These are phyloP conservation scores for Hawksworthiomyces lignivorus DNA, from an alignment of 2,329 filamentous ascomycete genomes.

Conservation along the genomic window DNA sequence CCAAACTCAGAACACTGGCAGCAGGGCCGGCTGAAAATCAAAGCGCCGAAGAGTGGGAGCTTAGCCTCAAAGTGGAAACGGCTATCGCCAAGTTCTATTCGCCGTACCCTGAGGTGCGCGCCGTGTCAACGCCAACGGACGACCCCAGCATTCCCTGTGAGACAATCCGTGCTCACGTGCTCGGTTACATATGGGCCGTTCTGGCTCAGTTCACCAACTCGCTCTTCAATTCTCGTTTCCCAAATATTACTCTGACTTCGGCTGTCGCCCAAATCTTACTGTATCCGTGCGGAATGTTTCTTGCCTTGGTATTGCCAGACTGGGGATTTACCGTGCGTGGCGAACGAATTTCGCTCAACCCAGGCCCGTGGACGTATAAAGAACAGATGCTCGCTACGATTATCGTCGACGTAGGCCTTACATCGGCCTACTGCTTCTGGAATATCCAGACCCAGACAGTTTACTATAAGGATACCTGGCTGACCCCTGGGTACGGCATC, in stretches of 20 bases:
- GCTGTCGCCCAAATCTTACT: slow-evolving; percentile 50
- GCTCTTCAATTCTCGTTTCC: slow-evolving; percentile 50
- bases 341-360: slow-evolving; percentile 42
- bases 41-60: slow-evolving; percentile 38
- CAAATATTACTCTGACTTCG: slow-evolving; percentile 45
- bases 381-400: slow-evolving; percentile 53
- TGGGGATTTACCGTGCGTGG: slow-evolving; percentile 41
- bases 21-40: slow-evolving; percentile 36
- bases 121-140: slow-evolving; percentile 50
- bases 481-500: slow-evolving; percentile 41
- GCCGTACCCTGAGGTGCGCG: slow-evolving; percentile 50
- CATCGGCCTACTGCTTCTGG: slow-evolving; percentile 39
- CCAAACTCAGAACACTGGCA: slow-evolving; percentile 31
- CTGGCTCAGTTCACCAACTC: slow-evolving; percentile 46
- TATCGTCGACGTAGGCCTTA: slow-evolving; percentile 53
- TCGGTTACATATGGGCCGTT: slow-evolving; percentile 43
- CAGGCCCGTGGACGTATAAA: slow-evolving; percentile 50
- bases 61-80: slow-evolving; percentile 48
- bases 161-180: slow-evolving; percentile 47
- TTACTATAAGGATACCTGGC: slow-evolving; percentile 23
- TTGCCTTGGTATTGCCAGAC: slow-evolving; percentile 44
- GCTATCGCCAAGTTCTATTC: slow-evolving; percentile 47
- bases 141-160: slow-evolving; percentile 40
- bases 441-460: slow-evolving; percentile 41
- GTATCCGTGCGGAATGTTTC: slow-evolving; percentile 45